Percentiles rank a stretch among this genome's conserved stretches.
phyloP scores from a whole-genome alignment of 2,329 filamentous ascomycete genomes.

The Claviceps cyperi region DNA sequence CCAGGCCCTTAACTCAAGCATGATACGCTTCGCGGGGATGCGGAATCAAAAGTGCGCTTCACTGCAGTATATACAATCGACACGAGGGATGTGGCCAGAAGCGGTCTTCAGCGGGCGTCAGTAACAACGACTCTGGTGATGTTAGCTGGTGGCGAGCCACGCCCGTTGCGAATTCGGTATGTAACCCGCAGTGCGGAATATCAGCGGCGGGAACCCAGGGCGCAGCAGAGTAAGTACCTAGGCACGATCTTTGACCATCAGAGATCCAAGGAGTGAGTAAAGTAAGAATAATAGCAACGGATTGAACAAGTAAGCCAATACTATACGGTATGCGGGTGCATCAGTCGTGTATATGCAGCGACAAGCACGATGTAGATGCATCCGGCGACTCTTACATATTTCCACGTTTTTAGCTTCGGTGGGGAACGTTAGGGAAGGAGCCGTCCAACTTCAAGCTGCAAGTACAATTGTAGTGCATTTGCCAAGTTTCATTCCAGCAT shows the following conservation, averaged over 20 bases:
- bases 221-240: no score
- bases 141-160: background rate
- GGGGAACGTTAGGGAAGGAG: background rate
- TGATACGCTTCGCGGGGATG: conserved; percentile 4
- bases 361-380: background rate
- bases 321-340: background rate
- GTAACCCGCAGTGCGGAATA: no score
- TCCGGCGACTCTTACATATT: background rate
- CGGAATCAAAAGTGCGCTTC: background rate
- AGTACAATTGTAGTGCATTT: background rate
- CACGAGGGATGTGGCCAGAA: background rate
- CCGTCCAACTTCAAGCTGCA: background rate
- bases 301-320: background rate
- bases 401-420: no score
- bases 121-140: background rate
- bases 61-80: background rate
- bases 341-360: background rate
- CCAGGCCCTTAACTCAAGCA: conserved; percentile 10
- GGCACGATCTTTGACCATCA: no score
- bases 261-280: background rate
- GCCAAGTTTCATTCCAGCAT: background rate
- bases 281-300: background rate
- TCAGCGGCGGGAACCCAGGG: no score
- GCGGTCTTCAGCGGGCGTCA: background rate
- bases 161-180: background rate